phyloP scores from a whole-genome alignment of 495 filamentous ascomycete genomes.

The Penicillium crystallinum region DNA sequence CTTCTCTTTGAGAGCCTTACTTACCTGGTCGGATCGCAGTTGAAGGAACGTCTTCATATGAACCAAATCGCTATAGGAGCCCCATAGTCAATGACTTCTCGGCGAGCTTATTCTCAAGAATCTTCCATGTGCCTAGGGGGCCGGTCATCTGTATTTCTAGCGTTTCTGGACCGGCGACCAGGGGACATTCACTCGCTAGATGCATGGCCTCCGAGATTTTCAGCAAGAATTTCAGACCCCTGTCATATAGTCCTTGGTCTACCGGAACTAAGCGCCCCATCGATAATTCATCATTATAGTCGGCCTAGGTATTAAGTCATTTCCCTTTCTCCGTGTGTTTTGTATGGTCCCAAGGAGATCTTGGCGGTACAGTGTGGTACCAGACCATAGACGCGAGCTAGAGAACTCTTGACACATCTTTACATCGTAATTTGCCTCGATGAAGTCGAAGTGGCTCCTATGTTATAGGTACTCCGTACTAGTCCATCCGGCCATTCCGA shows the following conservation, averaged over 20 bases:
- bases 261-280: neutral
- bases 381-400: too few species aligned
- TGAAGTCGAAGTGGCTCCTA: neutral
- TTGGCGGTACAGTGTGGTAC: too few species aligned
- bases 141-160: neutral
- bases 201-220: neutral
- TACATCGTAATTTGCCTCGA: too few species aligned
- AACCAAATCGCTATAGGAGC: neutral
- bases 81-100: neutral
- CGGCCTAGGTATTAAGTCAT: too few species aligned
- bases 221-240: neutral
- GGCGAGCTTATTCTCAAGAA: too few species aligned
- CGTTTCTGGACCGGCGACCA: neutral
- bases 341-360: too few species aligned
- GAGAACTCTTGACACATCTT: too few species aligned
- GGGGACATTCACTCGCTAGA: neutral
- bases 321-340: too few species aligned
- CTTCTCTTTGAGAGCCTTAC: neutral
- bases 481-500: too few species aligned
- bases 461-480: neutral
- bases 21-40: neutral
- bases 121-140: too few species aligned
- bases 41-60: neutral
- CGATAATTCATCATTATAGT: too few species aligned
- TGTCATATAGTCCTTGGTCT: neutral